Base-by-base conservation (phyloP, 23 red algal genomes). In the Cyanidioschyzon merolae region DNA sequence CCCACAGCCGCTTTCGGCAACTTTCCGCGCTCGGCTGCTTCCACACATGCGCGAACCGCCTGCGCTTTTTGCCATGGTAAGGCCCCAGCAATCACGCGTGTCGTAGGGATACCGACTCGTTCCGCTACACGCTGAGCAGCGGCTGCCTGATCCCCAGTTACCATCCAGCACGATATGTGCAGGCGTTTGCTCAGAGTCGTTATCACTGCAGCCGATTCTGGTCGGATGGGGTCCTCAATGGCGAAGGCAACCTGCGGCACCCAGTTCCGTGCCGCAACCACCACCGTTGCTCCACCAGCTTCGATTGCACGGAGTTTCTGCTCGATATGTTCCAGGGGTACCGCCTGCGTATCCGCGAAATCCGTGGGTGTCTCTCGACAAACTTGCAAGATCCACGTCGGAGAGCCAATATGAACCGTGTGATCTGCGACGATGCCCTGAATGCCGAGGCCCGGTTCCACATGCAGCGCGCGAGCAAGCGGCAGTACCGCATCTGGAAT, bases 141-240 rank as follows among this genome's bases (percentile, higher is more conserved):
- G 25, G 68, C 78, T 2, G 50, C 40, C 26, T 57, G 58, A 78
- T 96, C 92, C 29, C 92, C 92, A 12, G 87, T 96, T 38, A 88
- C 87, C 75, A 96, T 82, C 37, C 79, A 74, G n/a, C 37, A 39
- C 0, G n/a, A 25, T 25, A 58, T 30, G 0, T 58, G 21, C 57
- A 82, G 25, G 37, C 31, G 37, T 30, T 82, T 16, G 3, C 74
- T 76, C 26, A 95, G 85, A 18, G 79, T 74, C 18, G 68, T 41
- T 1, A 95, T 78, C 7, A 95, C 90, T 37, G 79, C 80, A 2
- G 58, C 76, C 41, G 90, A 84, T 76, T 95, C 90, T 0, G 92
- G 87, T 40, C 92, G 79, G 30, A 96, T 38, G 2, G 77, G 77
- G 40, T 96, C 88, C 34, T 90, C 84, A 58, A 96, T 39, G 0